Conservation (phyloP, 2,329 filamentous ascomycete species). For the Diaporthe caulivora region DNA sequence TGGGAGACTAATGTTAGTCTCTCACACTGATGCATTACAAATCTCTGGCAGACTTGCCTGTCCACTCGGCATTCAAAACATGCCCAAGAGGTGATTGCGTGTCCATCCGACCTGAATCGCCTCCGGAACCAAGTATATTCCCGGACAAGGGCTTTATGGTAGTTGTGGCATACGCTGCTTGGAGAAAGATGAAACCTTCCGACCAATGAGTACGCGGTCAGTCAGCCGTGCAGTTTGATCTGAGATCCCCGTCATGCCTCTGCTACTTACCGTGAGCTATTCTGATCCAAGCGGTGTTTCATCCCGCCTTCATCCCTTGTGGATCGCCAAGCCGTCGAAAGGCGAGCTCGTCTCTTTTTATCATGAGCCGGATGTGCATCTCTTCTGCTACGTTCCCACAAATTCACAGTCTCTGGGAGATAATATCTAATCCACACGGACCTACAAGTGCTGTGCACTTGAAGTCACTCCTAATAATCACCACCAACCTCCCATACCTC, state of each 20-base stretch:
- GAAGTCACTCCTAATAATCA: not conserved
- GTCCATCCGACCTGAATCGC: conserved; percentile 21
- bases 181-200: conserved; percentile 21
- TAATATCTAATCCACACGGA: not conserved
- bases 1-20: not conserved
- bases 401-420: not conserved
- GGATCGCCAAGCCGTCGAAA: conserved; percentile 24
- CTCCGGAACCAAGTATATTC: conserved; percentile 7
- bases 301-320: conserved; percentile 21
- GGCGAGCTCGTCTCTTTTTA: conserved; percentile 12
- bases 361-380: conserved; percentile 18
- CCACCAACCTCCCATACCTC: not conserved
- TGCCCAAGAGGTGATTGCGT: conserved; percentile 16
- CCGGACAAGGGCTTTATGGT: not conserved
- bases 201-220: conserved; percentile 20
- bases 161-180: not conserved
- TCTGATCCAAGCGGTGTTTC: conserved; percentile 29
- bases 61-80: conserved; percentile 24
- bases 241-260: conserved; percentile 24
- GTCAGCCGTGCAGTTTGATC: conserved; percentile 18
- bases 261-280: conserved; percentile 11
- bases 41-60: not conserved
- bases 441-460: conserved; percentile 17
- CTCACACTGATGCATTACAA: not conserved
- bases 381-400: conserved; percentile 9